Evolutionary conservation across 768 basidiomycete genomes (phyloP).

Genomic region (Auriculariales sp.): DNA sequence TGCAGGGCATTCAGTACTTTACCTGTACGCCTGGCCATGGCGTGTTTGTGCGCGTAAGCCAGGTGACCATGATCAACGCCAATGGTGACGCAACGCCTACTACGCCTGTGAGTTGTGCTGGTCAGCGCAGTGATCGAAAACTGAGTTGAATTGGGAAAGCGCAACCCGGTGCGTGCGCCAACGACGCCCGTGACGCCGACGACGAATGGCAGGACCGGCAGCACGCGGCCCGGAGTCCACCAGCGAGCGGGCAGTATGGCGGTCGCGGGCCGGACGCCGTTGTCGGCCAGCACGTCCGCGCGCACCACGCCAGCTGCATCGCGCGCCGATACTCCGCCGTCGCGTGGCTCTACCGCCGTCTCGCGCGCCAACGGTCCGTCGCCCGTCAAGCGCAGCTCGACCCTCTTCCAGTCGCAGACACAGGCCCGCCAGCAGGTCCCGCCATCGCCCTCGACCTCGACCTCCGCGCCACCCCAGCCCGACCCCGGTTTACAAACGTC

Average conservation of each 20-base stretch:
- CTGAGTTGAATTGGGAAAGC: no score
- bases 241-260: slow-evolving; percentile 36
- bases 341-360: slow-evolving; percentile 23
- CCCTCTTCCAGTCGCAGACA: slow-evolving; percentile 19
- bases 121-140: no score
- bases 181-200: background rate
- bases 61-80: slow-evolving; percentile 47
- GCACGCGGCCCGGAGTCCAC: slow-evolving; percentile 26
- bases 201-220: no score
- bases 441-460: background rate
- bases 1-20: slow-evolving; percentile 72
- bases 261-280: slow-evolving; percentile 11
- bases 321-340: slow-evolving; percentile 45
- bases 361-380: slow-evolving; percentile 17
- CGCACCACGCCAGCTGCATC: slow-evolving; percentile 38
- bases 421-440: slow-evolving; percentile 40
- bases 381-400: slow-evolving; percentile 12
- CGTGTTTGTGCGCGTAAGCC: slow-evolving; percentile 78
- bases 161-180: no score
- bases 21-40: slow-evolving; percentile 61
- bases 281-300: slow-evolving; percentile 23
- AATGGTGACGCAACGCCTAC: no score
- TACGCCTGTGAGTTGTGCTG: no score
- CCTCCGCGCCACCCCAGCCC: background rate
- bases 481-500: background rate